These are phyloP conservation scores for Tuber melanosporum DNA, from an alignment of 495 filamentous ascomycete species.

Conservation along the genomic window DNA sequence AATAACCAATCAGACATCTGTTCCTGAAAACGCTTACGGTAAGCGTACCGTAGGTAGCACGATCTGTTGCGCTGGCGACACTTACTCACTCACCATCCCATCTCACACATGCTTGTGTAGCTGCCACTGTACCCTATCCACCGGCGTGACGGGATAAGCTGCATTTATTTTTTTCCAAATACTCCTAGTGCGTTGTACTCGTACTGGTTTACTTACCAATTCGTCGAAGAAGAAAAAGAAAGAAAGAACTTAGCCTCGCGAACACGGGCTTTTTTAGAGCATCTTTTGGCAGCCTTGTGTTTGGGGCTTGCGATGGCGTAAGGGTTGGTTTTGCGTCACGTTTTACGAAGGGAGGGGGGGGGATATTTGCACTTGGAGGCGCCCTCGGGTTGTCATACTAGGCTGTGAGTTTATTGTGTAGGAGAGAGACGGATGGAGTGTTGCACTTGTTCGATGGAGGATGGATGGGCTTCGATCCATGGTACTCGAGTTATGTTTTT, in stretches of 20 bases:
- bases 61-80: background rate
- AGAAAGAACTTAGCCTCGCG: background rate
- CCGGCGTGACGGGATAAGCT: background rate
- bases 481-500: background rate
- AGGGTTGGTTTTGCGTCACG: background rate
- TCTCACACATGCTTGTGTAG: background rate
- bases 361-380: background rate
- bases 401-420: background rate
- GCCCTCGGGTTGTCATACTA: background rate
- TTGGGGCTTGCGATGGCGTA: background rate
- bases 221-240: background rate
- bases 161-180: background rate
- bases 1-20: background rate
- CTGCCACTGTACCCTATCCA: background rate
- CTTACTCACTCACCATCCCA: background rate
- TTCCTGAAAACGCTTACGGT: background rate
- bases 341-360: background rate
- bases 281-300: background rate
- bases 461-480: background rate
- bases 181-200: background rate
- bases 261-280: background rate
- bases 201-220: background rate
- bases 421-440: background rate
- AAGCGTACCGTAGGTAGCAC: background rate
- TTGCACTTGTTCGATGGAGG: background rate